Conservation (phyloP, 768 basidiomycete species). For the Hebeloma cylindrosporum region DNA sequence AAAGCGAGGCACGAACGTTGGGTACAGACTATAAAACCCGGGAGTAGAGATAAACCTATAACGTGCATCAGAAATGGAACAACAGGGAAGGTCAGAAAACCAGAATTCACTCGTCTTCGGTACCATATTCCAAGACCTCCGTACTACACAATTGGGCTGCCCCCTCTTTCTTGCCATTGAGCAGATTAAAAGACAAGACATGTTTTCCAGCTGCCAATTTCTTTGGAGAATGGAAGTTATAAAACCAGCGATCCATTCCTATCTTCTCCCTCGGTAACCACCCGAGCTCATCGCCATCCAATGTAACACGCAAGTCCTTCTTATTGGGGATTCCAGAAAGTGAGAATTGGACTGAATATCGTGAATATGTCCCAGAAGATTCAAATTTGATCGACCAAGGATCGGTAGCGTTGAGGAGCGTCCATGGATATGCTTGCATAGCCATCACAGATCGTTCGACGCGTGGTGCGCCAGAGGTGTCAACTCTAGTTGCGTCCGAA, state of each 20-base stretch:
- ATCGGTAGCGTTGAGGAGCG: constrained; percentile 57
- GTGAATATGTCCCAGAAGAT: constrained; percentile 62
- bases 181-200: constrained; percentile 55
- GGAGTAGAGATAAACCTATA: constrained; percentile 57
- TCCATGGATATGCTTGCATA: constrained; percentile 76
- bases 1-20: constrained; percentile 54
- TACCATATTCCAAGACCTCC: constrained; percentile 73
- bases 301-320: constrained; percentile 51
- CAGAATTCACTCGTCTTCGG: constrained; percentile 49
- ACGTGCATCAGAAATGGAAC: not conserved
- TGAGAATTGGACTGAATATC: constrained; percentile 68
- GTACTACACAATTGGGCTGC: constrained; percentile 74
- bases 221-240: constrained; percentile 50
- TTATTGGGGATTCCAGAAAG: constrained; percentile 64
- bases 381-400: constrained; percentile 62
- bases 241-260: constrained; percentile 75
- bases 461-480: constrained; percentile 27
- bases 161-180: constrained; percentile 47
- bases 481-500: constrained; percentile 28
- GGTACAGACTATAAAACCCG: constrained; percentile 67
- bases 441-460: constrained; percentile 75
- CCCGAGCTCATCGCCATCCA: constrained; percentile 59
- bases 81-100: not conserved
- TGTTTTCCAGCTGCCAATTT: constrained; percentile 53
- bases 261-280: constrained; percentile 60